Evolutionary conservation across 176 grass and related monocot genomes (phyloP), one percentile per base, ranked within the genome.

Genomic region (Hyparrhenia diplandra): DNA sequence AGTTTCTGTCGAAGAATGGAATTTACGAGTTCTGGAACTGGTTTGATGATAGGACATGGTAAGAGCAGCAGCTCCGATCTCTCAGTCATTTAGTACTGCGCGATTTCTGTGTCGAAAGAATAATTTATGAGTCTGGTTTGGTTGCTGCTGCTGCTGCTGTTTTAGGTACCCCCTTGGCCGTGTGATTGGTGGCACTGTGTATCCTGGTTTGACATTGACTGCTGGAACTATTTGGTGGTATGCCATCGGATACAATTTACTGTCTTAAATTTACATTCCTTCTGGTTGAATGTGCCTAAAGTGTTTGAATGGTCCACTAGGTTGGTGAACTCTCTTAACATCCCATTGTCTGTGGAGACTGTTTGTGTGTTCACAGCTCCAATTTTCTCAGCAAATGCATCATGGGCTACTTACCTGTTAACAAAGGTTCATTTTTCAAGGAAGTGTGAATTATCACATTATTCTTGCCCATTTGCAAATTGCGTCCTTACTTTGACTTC

Each of bases 21-120:
- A 96, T 99, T 84, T 99, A 96, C 8, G 97, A 99, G 64, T 99
- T 99, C 76, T 99, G 93, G 97, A 99, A 99, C 77, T 99, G 97
- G 97, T 99, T 99, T 88, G 97, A 99, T 77, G 97, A 99, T 69
- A 90, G 97, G 77, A 99, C 97, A 64, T 99, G 96, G 96, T 95
- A 92, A 77, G 74, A 59, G 14, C 67, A n/a, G n/a, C n/a, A 27
- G 71, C 10, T 11, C 9, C 28, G 23, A 35, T 13, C 30, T 41
- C 7, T 35, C 16, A 63, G 49, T 23, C 21, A 3, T 61, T 49
- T 31, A 23, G 8, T 25, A 31, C 18, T 21, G 20, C 40, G 25
- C 0, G 27, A 18, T 3, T 27, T 49, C 7, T 14, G 9, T 69
- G 32, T 21, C 3, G 35, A 31, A 69, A 21, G 68, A 74, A 69